A percentile compares a stretch with the other conserved stretches of the same genome.
Conservation (phyloP, 768 basidiomycete species). For the Arthromyces matolae region DNA sequence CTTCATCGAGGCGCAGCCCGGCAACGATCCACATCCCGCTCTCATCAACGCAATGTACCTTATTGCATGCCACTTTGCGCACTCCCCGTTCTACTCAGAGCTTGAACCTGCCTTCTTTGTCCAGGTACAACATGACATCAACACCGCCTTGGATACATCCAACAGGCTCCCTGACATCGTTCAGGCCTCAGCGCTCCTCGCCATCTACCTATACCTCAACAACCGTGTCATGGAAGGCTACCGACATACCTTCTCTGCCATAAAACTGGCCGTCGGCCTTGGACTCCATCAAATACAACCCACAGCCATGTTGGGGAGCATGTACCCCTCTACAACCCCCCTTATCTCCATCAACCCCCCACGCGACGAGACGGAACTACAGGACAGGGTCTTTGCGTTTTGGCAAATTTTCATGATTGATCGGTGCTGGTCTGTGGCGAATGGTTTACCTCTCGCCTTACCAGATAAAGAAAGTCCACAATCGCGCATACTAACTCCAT, state of each 20-base stretch:
- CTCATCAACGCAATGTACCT: slow-evolving; percentile 61
- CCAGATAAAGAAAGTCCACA: slow-evolving; percentile 47
- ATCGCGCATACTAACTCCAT: slow-evolving; percentile 50
- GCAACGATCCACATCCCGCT: slow-evolving; percentile 47
- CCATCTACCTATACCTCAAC: slow-evolving; percentile 57
- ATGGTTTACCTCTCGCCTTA: slow-evolving; percentile 49
- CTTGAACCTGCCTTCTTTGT: slow-evolving; percentile 48
- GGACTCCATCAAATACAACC: slow-evolving; percentile 52
- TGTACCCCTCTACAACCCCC: slow-evolving; percentile 14
- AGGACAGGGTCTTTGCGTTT: slow-evolving; percentile 49
- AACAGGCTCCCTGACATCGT: slow-evolving; percentile 57
- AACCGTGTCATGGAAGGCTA: slow-evolving; percentile 56
- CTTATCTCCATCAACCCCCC: slow-evolving; percentile 31
- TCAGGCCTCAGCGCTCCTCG: slow-evolving; percentile 57
- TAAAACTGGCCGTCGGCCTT: slow-evolving; percentile 58
- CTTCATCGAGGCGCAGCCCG: slow-evolving; percentile 30
- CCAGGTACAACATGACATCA: slow-evolving; percentile 47
- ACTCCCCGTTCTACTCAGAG: slow-evolving; percentile 34
- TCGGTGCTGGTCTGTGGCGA: slow-evolving; percentile 54
- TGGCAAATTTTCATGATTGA: slow-evolving; percentile 66
- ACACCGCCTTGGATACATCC: slow-evolving; percentile 48
- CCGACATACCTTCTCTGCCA: slow-evolving; percentile 55
- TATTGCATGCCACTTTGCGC: slow-evolving; percentile 53
- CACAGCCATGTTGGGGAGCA: slow-evolving; percentile 11
- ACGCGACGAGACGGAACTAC: slow-evolving; percentile 37